phyloP scores from a whole-genome alignment of 805 yeast species.

The Maudiozyma serrabonitensis region DNA sequence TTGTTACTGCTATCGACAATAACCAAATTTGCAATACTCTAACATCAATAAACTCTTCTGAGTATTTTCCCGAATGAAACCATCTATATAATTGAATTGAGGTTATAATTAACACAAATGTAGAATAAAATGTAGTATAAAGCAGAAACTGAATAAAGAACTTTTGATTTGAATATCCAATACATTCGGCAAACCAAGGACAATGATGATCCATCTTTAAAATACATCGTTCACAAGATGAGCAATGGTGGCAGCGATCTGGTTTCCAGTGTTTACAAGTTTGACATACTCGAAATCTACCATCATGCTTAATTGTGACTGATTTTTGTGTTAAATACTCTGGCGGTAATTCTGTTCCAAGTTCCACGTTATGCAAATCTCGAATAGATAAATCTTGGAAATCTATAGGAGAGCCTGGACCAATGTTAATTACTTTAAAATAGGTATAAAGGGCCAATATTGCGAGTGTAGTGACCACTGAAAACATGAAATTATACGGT shows the following conservation, averaged over 20 bases:
- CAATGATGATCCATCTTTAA: conserved; percentile 89
- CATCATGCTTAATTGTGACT: conserved; percentile 42
- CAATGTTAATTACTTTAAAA: conserved; percentile 40
- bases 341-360: conserved; percentile 34
- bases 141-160: conserved; percentile 64
- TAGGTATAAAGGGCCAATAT: conserved; percentile 36
- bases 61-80: conserved; percentile 34
- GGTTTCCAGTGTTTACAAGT: conserved; percentile 75
- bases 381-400: conserved; percentile 35
- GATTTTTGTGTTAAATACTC: conserved; percentile 32
- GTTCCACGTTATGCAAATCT: conserved; percentile 21
- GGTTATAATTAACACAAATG: conserved; percentile 34
- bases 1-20: conserved; percentile 40
- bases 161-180: conserved; percentile 76
- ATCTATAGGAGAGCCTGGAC: conserved; percentile 61
- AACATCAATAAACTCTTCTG: conserved; percentile 39
- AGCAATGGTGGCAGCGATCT: conserved; percentile 80
- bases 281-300: conserved; percentile 57
- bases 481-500: conserved; percentile 5
- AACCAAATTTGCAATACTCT: conserved; percentile 53
- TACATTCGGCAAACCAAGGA: conserved; percentile 89
- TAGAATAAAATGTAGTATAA: conserved; percentile 42
- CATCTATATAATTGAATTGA: conserved; percentile 39
- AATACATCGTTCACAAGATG: conserved; percentile 57
- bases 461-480: conserved; percentile 3